Base-by-base conservation (phyloP, 352 stramenopile species). In the Phytopythium vexans region DNA sequence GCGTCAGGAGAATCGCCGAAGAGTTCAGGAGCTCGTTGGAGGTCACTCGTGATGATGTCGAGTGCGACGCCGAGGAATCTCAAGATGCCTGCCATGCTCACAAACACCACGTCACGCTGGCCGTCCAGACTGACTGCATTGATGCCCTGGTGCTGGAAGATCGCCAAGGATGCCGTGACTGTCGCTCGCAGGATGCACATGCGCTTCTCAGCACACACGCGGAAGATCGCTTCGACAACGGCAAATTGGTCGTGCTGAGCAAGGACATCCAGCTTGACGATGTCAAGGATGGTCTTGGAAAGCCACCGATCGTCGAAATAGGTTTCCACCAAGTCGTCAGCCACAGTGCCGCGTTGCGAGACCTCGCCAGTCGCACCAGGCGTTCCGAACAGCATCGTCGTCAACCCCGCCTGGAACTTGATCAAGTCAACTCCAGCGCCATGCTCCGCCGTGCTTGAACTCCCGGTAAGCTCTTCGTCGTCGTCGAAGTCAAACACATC, bases 401-500 rank as follows among this genome's bases (percentile, higher is more conserved):
- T 74, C 9, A 91, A 54, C 31, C 72, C 57, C 5, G 62, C 56
- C 54, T 91, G 77, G 49, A 88, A 86, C 52, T 85, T 82, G 35
- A 88, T 64, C 49, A 93, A 39, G 33, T 92, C 73, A 33, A 88
- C 66, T 32, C 75, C 64, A 1, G 74, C 55, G n/a, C 11, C 44
- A 10, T 43, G 38, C 14, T 56, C 49, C 43, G 47, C 53, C n/a
- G 38, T 35, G 31, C 41, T 66, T 4, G 43, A 38, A 21, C 46
- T 12, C 12, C 35, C 27, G 14, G 61, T 39, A 21, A 78, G 49
- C 14, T 81, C 60, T 16, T 85, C 66, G 52, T 93, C 80, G 16
- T 88, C 69, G 41, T 93, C 81, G 42, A 93, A 89, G 48, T 86
- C 64, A 41, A 92, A 88, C 14, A 93, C 72, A 39, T 86, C 74